Conservation (phyloP, 192 early-diverging fungal species). For the Backusella sp. region DNA sequence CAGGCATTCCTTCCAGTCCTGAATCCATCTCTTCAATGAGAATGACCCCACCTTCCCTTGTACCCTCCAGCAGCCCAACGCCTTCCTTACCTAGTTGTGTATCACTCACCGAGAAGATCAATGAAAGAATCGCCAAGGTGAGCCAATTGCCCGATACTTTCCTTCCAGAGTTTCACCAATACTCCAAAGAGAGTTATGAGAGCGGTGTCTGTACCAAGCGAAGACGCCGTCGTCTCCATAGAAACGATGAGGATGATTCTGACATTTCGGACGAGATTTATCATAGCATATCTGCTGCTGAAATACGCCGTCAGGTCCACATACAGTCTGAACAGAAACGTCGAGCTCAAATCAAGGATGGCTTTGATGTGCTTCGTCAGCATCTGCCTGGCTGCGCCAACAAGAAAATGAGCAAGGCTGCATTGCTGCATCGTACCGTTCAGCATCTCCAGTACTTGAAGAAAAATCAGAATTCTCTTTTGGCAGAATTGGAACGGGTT, state of each 20-base stretch:
- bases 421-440: constrained; percentile 37
- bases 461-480: constrained; percentile 27
- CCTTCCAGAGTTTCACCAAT: constrained; percentile 33
- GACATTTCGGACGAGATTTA: neutral
- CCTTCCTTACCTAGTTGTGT: neutral
- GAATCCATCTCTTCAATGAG: constrained; percentile 1
- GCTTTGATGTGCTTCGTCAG: constrained; percentile 39
- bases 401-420: constrained; percentile 44
- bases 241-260: neutral
- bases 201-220: constrained; percentile 21
- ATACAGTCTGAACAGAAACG: constrained; percentile 45
- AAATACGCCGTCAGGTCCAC: constrained; percentile 41
- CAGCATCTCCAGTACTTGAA: constrained; percentile 40
- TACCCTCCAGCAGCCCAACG: neutral
- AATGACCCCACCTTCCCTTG: constrained; percentile 9
- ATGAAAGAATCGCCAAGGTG: constrained; percentile 35
- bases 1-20: neutral
- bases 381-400: constrained; percentile 35
- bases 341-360: constrained; percentile 43
- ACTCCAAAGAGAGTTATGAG: constrained; percentile 35
- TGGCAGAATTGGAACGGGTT: constrained; percentile 20
- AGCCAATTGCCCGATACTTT: constrained; percentile 26
- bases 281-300: constrained; percentile 17
- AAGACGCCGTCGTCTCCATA: neutral
- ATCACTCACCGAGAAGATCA: constrained; percentile 1